These are phyloP conservation scores for Coniochaeta sp. DNA, from an alignment of 2,329 filamentous ascomycete species.

Conservation along the genomic window DNA sequence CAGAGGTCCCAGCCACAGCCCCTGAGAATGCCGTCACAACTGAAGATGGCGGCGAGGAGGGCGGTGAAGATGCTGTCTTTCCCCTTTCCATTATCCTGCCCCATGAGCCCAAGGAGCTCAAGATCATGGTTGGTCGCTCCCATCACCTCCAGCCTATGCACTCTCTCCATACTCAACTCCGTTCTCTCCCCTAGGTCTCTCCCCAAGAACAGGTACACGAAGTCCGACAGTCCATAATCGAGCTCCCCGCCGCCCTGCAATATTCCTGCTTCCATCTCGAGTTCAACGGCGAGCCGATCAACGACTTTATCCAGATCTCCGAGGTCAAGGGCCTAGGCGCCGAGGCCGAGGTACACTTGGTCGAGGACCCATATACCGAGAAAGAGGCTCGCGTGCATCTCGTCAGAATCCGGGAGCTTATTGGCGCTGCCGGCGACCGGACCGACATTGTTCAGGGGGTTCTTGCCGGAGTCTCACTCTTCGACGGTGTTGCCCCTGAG, in stretches of 20 bases:
- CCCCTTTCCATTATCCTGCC: constrained; percentile 73
- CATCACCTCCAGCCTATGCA: not conserved
- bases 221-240: constrained; percentile 92
- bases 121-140: constrained; percentile 65
- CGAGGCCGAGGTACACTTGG: constrained; percentile 71
- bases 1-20: constrained; percentile 9
- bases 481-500: constrained; percentile 63
- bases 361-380: constrained; percentile 96
- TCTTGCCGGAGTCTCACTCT: constrained; percentile 75
- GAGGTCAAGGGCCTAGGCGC: constrained; percentile 75
- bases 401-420: constrained; percentile 82
- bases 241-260: constrained; percentile 85
- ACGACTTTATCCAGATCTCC: constrained; percentile 88
- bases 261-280: constrained; percentile 99
- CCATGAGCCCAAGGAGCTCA: constrained; percentile 69
- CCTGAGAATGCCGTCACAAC: constrained; percentile 11
- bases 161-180: constrained; percentile 15
- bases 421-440: constrained; percentile 84
- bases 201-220: constrained; percentile 96
- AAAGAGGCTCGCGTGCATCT: constrained; percentile 96
- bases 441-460: constrained; percentile 84
- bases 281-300: constrained; percentile 80
- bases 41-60: constrained; percentile 21
- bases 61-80: constrained; percentile 40
- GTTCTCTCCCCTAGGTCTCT: constrained; percentile 59